A percentile compares a stretch with the other conserved stretches of the same genome.
These are phyloP conservation scores for Ophiostoma sp. DNA, from an alignment of 2,329 filamentous ascomycete genomes.

Conservation along the genomic window DNA sequence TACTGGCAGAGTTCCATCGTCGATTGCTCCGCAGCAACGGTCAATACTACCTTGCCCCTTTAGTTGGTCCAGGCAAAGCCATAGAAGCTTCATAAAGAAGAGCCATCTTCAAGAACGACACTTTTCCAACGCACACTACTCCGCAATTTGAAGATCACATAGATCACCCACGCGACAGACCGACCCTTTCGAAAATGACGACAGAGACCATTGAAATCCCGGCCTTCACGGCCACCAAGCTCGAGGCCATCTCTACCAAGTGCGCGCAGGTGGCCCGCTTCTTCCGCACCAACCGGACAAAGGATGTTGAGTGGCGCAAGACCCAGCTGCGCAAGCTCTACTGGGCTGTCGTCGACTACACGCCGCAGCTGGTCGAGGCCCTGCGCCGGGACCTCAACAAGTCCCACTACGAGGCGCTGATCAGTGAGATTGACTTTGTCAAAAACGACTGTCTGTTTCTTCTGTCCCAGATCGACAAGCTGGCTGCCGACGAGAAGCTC, in stretches of 20 bases:
- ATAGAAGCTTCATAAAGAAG: neutral
- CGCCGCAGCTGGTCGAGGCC: slow-evolving; percentile 66
- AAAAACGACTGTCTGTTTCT: slow-evolving; percentile 76
- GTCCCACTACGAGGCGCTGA: slow-evolving; percentile 63
- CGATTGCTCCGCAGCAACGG: neutral
- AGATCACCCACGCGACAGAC: neutral
- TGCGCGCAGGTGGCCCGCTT: slow-evolving; percentile 58
- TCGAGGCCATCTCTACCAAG: slow-evolving; percentile 59
- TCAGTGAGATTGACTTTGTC: slow-evolving; percentile 72
- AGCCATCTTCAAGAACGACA: neutral
- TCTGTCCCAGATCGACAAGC: slow-evolving; percentile 71
- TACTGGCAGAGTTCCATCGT: too few species aligned
- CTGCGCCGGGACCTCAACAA: slow-evolving; percentile 74
- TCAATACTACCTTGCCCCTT: neutral
- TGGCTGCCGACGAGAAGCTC: slow-evolving; percentile 70
- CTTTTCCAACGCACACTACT: neutral
- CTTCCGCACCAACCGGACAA: slow-evolving; percentile 77
- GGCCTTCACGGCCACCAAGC: slow-evolving; percentile 54
- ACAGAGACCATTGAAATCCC: slow-evolving; percentile 34
- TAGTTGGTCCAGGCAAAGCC: neutral
- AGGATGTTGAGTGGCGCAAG: slow-evolving; percentile 73
- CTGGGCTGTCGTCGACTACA: slow-evolving; percentile 81
- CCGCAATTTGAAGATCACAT: neutral
- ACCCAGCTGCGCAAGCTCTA: slow-evolving; percentile 89
- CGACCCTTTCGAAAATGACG: slow-evolving; percentile 34